phyloP scores from a whole-genome alignment of 2,329 filamentous ascomycete genomes.

The Coniella vitis region DNA sequence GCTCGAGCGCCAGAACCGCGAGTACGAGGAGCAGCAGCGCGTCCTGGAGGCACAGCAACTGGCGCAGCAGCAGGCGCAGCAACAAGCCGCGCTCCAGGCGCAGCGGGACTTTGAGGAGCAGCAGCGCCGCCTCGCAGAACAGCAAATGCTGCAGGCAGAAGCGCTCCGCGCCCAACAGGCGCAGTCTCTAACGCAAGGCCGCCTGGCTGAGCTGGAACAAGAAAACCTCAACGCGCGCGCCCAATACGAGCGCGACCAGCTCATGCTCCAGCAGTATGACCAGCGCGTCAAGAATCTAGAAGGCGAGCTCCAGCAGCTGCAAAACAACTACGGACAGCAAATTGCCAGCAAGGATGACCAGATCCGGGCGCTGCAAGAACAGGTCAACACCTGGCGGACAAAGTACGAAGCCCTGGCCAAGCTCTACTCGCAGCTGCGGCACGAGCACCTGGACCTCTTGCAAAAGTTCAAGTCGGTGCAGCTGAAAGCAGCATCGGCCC shows the following conservation, averaged over 20 bases:
- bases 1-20: conserved; percentile 81
- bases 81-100: conserved; percentile 75
- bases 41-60: conserved; percentile 83
- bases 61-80: conserved; percentile 71
- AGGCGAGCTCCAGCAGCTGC: conserved; percentile 74
- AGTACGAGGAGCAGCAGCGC: conserved; percentile 91
- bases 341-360: conserved; percentile 88
- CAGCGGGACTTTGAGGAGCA: conserved; percentile 97
- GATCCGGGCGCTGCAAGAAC: conserved; percentile 85
- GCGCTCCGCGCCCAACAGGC: conserved; percentile 83
- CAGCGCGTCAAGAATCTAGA: conserved; percentile 89
- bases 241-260: conserved; percentile 94
- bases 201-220: conserved; percentile 89
- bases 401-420: conserved; percentile 97
- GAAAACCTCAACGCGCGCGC: conserved; percentile 91
- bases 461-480: conserved; percentile 96
- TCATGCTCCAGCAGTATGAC: conserved; percentile 96
- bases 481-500: conserved; percentile 91
- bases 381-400: conserved; percentile 93
- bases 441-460: conserved; percentile 89
- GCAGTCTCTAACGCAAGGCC: conserved; percentile 88
- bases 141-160: conserved; percentile 86
- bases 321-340: conserved; percentile 78
- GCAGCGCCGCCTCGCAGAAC: conserved; percentile 78
- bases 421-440: conserved; percentile 89